Conservation (phyloP, 129 eudicot genomes). For the Artemisia argyi region DNA sequence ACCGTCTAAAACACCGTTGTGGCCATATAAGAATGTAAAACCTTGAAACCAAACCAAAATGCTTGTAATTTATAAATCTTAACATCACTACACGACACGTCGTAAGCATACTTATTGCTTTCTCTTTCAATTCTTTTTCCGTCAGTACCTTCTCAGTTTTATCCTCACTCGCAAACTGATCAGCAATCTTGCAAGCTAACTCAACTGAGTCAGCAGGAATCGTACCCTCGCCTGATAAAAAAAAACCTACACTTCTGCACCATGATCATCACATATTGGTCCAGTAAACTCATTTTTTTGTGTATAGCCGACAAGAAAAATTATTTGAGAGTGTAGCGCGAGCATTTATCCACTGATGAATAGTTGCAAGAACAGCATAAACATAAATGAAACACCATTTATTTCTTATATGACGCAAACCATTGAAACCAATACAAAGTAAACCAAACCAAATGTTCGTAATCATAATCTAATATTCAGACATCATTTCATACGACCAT, state of each 20-base stretch:
- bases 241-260: slow-evolving; percentile 42
- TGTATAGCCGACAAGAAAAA: too few relatives aligned
- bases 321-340: too few relatives aligned
- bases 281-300: not conserved
- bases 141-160: not conserved
- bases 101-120: not conserved
- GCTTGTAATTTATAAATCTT: not conserved
- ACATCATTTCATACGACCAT: too few relatives aligned
- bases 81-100: not conserved
- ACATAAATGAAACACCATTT: too few relatives aligned
- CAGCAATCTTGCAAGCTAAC: slow-evolving; percentile 40
- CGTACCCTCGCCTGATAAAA: slow-evolving; percentile 44
- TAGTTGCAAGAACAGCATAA: too few relatives aligned
- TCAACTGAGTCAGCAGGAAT: slow-evolving; percentile 56
- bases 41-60: not conserved
- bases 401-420: too few relatives aligned
- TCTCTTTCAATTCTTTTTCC: not conserved
- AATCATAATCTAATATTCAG: too few relatives aligned
- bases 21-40: not conserved
- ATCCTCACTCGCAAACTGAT: slow-evolving; percentile 39
- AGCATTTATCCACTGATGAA: too few relatives aligned
- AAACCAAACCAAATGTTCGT: too few relatives aligned
- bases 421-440: too few relatives aligned
- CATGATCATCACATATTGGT: slow-evolving; percentile 65
- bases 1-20: not conserved